Conservation (phyloP, 2,329 filamentous ascomycete species). For the Cercospora sp. region DNA sequence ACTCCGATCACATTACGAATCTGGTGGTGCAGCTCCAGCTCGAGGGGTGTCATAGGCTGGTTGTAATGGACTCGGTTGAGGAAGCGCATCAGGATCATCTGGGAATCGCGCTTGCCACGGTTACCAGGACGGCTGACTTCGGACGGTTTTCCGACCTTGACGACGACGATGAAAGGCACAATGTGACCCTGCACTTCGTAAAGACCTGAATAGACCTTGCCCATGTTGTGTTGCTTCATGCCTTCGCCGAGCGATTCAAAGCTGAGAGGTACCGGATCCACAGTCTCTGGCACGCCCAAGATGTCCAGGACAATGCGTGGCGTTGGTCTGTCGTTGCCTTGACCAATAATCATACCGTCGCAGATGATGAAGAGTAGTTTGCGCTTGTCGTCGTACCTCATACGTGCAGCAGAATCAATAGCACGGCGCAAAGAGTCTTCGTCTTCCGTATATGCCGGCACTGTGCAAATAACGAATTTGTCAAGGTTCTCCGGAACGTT, state of each 20-base stretch:
- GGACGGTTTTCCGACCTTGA: conserved; percentile 89
- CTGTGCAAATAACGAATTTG: conserved; percentile 97
- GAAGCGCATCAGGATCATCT: conserved; percentile 98
- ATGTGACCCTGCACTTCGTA: conserved; percentile 99
- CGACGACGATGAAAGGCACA: conserved; percentile 92
- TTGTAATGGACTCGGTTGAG: conserved; percentile 99
- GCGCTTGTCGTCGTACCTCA: conserved; percentile 97
- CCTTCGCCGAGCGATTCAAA: conserved; percentile 96
- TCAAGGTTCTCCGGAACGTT: conserved; percentile 93
- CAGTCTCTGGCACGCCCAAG: conserved; percentile 86
- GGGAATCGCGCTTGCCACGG: conserved; percentile 98
- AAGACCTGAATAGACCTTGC: conserved; percentile 94
- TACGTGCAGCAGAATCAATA: conserved; percentile 91
- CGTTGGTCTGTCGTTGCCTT: conserved; percentile 94
- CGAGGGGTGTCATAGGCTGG: conserved; percentile 88
- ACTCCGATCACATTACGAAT: conserved; percentile 98
- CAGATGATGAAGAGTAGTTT: conserved; percentile 91
- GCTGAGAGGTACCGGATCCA: conserved; percentile 92
- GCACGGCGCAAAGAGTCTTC: conserved; percentile 95
- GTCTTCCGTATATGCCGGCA: conserved; percentile 96
- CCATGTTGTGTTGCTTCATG: conserved; percentile 98
- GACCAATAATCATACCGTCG: conserved; percentile 99
- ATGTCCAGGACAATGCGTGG: conserved; percentile 96
- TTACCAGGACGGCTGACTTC: conserved; percentile 79
- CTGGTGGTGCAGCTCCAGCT: conserved; percentile 98